These are phyloP conservation scores for Phialemoniopsis sp. DNA, from an alignment of 2,329 filamentous ascomycete genomes.

Conservation along the genomic window DNA sequence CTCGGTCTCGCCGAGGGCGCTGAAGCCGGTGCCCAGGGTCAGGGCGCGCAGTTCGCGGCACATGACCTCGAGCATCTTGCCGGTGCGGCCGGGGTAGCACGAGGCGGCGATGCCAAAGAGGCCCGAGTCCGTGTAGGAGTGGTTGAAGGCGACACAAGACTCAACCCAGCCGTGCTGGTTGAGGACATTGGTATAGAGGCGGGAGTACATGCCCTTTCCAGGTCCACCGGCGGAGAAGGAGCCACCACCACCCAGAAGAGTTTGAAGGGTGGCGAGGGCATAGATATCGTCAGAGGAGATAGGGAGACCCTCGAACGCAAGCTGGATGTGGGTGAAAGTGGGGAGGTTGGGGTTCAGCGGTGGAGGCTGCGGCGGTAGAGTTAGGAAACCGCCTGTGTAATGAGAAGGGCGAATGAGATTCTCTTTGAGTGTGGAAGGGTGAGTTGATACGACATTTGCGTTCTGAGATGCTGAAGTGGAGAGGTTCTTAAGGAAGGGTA, in stretches of 20 bases:
- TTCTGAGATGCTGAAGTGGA: conserved; percentile 67
- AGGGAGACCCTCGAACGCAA: conserved; percentile 91
- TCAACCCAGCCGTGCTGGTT: conserved; percentile 99
- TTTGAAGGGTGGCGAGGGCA: conserved; percentile 91
- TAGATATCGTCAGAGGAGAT: conserved; percentile 93
- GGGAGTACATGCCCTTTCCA: conserved; percentile 98
- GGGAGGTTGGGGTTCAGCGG: conserved; percentile 74
- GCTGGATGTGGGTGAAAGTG: conserved; percentile 85
- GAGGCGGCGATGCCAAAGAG: conserved; percentile 90
- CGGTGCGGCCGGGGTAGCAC: conserved; percentile 74
- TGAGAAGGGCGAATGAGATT: conserved; percentile 64
- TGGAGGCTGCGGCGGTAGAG: conserved; percentile 74
- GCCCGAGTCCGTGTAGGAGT: conserved; percentile 93
- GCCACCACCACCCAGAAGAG: conserved; percentile 89
- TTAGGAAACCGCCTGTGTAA: conserved; percentile 92
- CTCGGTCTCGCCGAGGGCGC: conserved; percentile 68
- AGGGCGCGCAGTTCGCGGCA: conserved; percentile 82
- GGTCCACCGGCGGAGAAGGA: conserved; percentile 96
- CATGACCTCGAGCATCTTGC: conserved; percentile 90
- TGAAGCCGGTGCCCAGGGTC: conserved; percentile 70
- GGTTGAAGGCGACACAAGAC: conserved; percentile 92
- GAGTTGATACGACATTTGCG: conserved; percentile 49
- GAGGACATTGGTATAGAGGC: conserved; percentile 94
- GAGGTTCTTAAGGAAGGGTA: conserved; percentile 83
- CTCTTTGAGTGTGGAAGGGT: conserved; percentile 35